phyloP scores from a whole-genome alignment of 192 early-diverging fungal species.

The Linnemannia schmuckeri region DNA sequence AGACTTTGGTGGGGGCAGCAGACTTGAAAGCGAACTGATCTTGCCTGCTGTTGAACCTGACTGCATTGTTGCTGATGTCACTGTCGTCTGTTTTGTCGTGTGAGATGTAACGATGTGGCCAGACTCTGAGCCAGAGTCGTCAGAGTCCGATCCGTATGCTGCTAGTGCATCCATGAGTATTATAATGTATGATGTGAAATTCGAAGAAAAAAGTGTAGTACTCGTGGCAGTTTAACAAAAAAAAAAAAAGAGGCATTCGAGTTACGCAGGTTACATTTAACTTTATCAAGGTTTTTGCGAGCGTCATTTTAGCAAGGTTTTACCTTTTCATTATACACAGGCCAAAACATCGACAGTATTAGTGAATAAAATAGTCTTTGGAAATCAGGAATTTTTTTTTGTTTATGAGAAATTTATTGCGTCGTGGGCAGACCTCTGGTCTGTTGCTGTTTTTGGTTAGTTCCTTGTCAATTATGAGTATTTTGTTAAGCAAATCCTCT shows the following conservation, averaged over 20 bases:
- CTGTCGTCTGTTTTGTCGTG: not conserved
- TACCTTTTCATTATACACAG: too few relatives aligned
- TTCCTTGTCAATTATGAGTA: too few relatives aligned
- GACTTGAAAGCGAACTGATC: constrained; percentile 32
- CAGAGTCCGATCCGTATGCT: constrained; percentile 50
- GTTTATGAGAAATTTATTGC: too few relatives aligned
- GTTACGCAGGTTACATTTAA: too few relatives aligned
- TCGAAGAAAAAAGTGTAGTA: not conserved
- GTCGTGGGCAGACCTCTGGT: too few relatives aligned
- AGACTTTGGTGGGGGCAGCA: constrained; percentile 36
- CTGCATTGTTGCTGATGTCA: not conserved
- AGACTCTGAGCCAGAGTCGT: constrained; percentile 39
- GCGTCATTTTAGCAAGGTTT: too few relatives aligned
- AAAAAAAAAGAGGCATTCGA: not conserved
- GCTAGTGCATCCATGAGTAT: constrained; percentile 42
- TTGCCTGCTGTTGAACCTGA: not conserved
- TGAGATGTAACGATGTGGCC: not conserved
- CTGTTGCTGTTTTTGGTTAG: too few relatives aligned
- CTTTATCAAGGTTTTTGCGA: too few relatives aligned
- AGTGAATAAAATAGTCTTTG: too few relatives aligned
- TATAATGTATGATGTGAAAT: not conserved
- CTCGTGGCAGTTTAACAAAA: not conserved
- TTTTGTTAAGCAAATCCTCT: too few relatives aligned
- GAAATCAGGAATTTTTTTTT: too few relatives aligned
- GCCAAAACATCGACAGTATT: too few relatives aligned